Evolutionary conservation across 345 rosid genomes (phyloP).

Genomic region (Aquilaria sinensis): DNA sequence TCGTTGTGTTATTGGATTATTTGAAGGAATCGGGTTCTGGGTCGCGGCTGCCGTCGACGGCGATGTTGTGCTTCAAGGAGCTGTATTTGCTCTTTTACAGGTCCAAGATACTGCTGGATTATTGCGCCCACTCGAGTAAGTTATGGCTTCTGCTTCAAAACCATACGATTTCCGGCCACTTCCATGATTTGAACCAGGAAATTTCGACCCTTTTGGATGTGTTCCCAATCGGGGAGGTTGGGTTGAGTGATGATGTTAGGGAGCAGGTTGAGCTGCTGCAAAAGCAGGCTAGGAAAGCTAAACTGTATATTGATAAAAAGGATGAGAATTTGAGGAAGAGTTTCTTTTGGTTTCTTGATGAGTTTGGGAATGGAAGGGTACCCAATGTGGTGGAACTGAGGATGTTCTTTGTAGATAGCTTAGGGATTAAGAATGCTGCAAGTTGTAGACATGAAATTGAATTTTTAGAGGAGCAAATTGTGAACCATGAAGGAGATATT

Average conservation of each 20-base stretch:
- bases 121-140: conserved; percentile 77
- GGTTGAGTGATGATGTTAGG: conserved; percentile 62
- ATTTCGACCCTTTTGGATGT: conserved; percentile 87
- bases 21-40: conserved; percentile 40
- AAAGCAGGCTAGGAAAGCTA: conserved; percentile 51
- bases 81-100: conserved; percentile 77
- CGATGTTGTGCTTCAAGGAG: conserved; percentile 78
- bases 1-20: conserved; percentile 55
- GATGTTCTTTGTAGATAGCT: conserved; percentile 49
- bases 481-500: conserved; percentile 71
- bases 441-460: conserved; percentile 68
- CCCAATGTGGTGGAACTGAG: conserved; percentile 35
- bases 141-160: conserved; percentile 87
- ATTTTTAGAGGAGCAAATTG: conserved; percentile 91
- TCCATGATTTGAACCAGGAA: conserved; percentile 90
- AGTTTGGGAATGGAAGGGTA: conserved; percentile 56
- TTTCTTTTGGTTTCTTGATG: conserved; percentile 55
- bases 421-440: conserved; percentile 55
- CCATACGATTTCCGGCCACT: conserved; percentile 79
- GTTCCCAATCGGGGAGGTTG: conserved; percentile 50
- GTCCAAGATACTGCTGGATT: conserved; percentile 78
- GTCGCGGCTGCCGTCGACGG: conserved; percentile 37
- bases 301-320: conserved; percentile 47
- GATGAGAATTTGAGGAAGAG: conserved; percentile 59
- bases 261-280: conserved; percentile 76